Percentiles rank a stretch among this genome's conserved stretches.
Conservation (phyloP, 2,329 filamentous ascomycete species). For the Hypoxylon sp. region DNA sequence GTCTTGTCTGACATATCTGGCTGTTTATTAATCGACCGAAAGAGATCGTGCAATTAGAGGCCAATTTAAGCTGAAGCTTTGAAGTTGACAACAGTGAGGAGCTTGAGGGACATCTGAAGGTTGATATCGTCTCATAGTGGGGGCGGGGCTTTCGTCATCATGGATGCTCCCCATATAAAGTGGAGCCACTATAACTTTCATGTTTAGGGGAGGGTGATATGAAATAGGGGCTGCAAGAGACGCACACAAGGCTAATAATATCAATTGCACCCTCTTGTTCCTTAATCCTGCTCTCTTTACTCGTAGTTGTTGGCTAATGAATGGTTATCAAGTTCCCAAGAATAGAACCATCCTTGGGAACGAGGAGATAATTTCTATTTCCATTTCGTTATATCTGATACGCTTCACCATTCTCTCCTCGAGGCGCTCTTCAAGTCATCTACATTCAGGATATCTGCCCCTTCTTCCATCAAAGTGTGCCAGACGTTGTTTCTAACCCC, state of each 20-base stretch:
- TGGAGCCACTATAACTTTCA: slow-evolving; percentile 5
- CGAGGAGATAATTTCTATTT: neutral
- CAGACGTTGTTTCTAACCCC: slow-evolving; percentile 69
- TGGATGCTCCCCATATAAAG: slow-evolving; percentile 4
- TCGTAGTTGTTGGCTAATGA: neutral
- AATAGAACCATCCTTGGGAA: neutral
- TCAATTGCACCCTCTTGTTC: neutral
- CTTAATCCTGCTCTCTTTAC: neutral
- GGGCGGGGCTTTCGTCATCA: slow-evolving; percentile 20
- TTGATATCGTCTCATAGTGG: slow-evolving; percentile 28
- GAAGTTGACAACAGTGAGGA: neutral
- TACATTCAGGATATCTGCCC: slow-evolving; percentile 73
- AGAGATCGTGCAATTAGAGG: neutral
- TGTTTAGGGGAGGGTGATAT: neutral
- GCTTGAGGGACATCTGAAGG: slow-evolving; percentile 26
- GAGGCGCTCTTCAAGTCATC: slow-evolving; percentile 69
- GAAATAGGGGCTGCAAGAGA: neutral
- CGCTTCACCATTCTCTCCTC: slow-evolving; percentile 57
- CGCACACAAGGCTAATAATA: no score
- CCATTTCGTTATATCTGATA: neutral
- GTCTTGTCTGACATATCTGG: slow-evolving; percentile 60
- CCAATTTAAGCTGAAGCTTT: slow-evolving; percentile 9
- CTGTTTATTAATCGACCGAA: neutral
- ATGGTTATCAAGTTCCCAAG: neutral
- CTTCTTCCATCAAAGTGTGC: slow-evolving; percentile 68